Conservation (phyloP, 148 eudicot species). For the Rhododendron williamsianum region DNA sequence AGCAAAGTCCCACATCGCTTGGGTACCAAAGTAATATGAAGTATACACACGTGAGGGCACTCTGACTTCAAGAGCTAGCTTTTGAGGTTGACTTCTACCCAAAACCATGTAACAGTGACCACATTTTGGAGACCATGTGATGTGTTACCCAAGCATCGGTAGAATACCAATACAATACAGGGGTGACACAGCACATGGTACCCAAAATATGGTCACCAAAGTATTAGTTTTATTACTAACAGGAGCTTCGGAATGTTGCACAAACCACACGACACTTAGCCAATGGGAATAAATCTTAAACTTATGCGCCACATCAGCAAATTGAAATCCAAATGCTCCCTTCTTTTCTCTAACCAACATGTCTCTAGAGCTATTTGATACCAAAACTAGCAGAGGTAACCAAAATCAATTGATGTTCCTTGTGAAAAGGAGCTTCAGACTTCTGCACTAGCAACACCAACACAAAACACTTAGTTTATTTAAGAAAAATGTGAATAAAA, state of each 20-base stretch:
- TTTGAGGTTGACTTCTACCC: background rate
- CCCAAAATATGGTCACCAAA: background rate
- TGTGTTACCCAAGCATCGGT: background rate
- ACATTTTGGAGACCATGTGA: background rate
- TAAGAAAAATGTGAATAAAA: background rate
- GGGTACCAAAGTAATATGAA: too few relatives aligned
- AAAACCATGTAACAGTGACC: background rate
- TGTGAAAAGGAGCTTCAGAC: background rate
- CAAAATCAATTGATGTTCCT: slow-evolving; percentile 1
- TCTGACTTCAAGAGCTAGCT: background rate
- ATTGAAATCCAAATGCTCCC: background rate
- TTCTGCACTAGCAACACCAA: background rate
- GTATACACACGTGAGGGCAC: background rate
- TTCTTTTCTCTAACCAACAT: background rate
- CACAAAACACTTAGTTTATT: background rate
- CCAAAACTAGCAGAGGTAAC: background rate
- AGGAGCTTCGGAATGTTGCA: background rate
- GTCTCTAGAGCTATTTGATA: background rate
- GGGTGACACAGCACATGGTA: background rate
- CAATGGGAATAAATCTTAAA: background rate
- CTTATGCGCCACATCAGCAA: background rate
- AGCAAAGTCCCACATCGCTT: too few relatives aligned
- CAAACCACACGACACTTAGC: background rate
- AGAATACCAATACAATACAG: background rate
- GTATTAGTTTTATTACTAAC: background rate